Percentiles rank a stretch among this genome's conserved stretches.
Conservation (phyloP, 2,329 filamentous ascomycete species). For the Cladophialophora carrionii region DNA sequence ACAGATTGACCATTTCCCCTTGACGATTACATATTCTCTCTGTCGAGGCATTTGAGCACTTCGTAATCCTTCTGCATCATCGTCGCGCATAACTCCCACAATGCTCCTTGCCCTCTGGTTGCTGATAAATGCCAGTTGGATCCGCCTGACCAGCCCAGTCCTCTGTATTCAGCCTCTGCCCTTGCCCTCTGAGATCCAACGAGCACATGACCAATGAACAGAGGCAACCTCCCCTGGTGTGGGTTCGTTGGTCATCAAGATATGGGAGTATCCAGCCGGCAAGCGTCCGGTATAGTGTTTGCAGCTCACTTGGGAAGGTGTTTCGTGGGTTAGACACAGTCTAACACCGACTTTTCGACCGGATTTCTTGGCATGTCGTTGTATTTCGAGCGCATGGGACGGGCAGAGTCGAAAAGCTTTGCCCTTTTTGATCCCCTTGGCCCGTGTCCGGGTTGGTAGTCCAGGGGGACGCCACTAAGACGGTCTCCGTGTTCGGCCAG, state of each 20-base stretch:
- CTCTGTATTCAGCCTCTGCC: background rate
- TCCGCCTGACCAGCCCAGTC: background rate
- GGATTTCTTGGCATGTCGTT: no score
- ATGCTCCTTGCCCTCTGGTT: background rate
- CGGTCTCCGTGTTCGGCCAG: no score
- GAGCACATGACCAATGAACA: background rate
- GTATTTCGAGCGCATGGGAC: background rate
- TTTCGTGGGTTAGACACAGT: no score
- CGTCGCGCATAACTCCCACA: background rate
- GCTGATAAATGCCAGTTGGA: background rate
- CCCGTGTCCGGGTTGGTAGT: background rate
- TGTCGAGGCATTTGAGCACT: background rate
- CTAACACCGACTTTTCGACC: background rate
- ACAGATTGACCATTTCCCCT: background rate
- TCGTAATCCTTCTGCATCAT: background rate
- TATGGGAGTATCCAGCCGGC: background rate
- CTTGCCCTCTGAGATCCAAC: background rate
- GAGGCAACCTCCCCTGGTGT: background rate
- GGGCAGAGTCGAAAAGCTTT: background rate
- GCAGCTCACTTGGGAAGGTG: no score
- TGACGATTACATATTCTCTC: background rate
- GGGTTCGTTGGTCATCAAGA: background rate
- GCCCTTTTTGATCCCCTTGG: background rate
- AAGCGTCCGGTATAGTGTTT: background rate
- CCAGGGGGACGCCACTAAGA: background rate